phyloP scores from a whole-genome alignment of 1,284 basidiomycete species.

The Ustilago crameri region DNA sequence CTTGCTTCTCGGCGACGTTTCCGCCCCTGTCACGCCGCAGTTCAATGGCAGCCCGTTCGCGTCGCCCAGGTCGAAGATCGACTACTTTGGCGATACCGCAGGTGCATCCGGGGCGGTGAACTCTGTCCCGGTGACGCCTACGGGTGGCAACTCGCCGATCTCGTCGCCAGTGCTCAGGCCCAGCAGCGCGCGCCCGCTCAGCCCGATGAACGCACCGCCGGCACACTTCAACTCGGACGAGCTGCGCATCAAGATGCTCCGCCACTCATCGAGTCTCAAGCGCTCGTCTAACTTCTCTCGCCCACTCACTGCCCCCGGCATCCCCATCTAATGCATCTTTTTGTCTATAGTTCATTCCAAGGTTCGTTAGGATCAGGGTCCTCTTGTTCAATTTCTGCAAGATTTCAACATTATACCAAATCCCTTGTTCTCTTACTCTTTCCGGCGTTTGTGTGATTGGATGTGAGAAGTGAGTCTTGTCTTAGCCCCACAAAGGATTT shows the following conservation, averaged over 20 bases:
- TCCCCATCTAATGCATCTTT: constrained; percentile 13
- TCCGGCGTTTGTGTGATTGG: too few species aligned
- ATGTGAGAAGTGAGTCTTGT: too few species aligned
- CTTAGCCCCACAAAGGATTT: too few species aligned
- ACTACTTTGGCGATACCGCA: constrained; percentile 30
- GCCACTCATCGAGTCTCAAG: constrained; percentile 26
- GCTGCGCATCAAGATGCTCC: constrained; percentile 45
- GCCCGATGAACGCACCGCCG: constrained; percentile 37
- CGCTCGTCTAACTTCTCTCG: constrained; percentile 26
- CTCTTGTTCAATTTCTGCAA: too few species aligned
- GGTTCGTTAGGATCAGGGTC: too few species aligned
- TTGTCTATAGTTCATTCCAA: neutral
- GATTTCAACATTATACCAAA: too few species aligned
- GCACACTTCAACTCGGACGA: constrained; percentile 40
- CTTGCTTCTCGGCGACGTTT: constrained; percentile 35
- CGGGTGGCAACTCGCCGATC: constrained; percentile 13
- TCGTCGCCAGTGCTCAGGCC: constrained; percentile 25
- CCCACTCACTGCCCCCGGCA: constrained; percentile 35
- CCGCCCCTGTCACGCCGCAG: constrained; percentile 25
- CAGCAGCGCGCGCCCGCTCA: constrained; percentile 32
- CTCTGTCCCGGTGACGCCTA: constrained; percentile 23
- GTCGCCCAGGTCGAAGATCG: constrained; percentile 20
- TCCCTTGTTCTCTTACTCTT: too few species aligned
- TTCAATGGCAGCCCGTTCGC: constrained; percentile 11
- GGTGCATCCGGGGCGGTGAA: constrained; percentile 22